phyloP scores from a whole-genome alignment of 345 rosid genomes.

The Cardiospermum halicacabum region DNA sequence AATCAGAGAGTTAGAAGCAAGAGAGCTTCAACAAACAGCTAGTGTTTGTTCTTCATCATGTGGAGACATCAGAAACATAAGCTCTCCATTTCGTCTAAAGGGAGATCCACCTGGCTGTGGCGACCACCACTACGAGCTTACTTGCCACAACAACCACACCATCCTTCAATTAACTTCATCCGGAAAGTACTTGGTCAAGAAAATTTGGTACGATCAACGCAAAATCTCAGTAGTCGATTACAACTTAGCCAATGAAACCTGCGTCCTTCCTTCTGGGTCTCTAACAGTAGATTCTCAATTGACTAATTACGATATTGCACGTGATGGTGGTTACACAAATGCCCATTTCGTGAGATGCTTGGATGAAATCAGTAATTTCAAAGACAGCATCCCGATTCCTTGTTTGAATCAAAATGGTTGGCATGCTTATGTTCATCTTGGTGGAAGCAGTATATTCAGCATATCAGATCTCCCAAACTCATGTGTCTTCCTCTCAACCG shows the following conservation, averaged over 20 bases:
- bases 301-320: too few species aligned
- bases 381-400: constrained; percentile 16
- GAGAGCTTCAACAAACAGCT: constrained; percentile 16
- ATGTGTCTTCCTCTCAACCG: constrained; percentile 27
- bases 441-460: constrained; percentile 1
- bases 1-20: constrained; percentile 17
- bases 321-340: too few species aligned
- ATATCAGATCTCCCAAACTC: constrained; percentile 21
- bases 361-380: constrained; percentile 9
- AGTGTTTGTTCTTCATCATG: constrained; percentile 32
- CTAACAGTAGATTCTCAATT: constrained; percentile 15
- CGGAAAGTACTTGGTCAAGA: constrained; percentile 26
- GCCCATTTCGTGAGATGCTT: constrained; percentile 28
- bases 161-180: constrained; percentile 15
- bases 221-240: constrained; percentile 27
- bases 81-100: constrained; percentile 34
- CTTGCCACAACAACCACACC: constrained; percentile 33
- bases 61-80: constrained; percentile 30
- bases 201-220: constrained; percentile 17
- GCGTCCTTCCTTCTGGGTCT: constrained; percentile 27
- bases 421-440: constrained; percentile 29
- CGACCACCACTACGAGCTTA: constrained; percentile 21
- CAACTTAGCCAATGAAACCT: constrained; percentile 27
- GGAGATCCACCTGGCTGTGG: constrained; percentile 30
- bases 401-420: constrained; percentile 23